Evolutionary conservation across 129 eudicot species (phyloP).

Genomic region (Chrysanthemum seticuspe): DNA sequence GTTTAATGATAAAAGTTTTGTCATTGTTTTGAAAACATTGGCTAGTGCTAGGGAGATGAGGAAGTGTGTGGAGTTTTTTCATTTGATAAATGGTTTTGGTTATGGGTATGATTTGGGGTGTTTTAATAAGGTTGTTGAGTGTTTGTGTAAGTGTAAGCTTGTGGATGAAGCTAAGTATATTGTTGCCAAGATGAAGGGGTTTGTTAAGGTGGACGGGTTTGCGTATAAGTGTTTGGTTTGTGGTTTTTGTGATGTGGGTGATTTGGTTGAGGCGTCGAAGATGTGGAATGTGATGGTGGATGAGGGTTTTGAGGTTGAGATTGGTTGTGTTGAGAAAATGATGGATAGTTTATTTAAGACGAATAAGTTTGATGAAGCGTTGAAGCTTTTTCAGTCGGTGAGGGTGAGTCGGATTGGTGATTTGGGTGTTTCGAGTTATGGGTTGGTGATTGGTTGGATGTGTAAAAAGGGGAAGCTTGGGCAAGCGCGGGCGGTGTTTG

Average conservation of each 20-base stretch:
- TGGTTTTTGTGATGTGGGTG: slow-evolving; percentile 82
- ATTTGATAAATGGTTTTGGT: slow-evolving; percentile 65
- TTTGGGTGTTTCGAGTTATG: slow-evolving; percentile 59
- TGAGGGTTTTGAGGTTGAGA: slow-evolving; percentile 50
- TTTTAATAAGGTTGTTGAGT: slow-evolving; percentile 59
- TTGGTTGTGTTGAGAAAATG: slow-evolving; percentile 55
- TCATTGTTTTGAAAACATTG: slow-evolving; percentile 52
- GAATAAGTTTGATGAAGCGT: slow-evolving; percentile 50
- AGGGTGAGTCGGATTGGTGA: slow-evolving; percentile 49
- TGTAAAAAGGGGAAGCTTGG: slow-evolving; percentile 66
- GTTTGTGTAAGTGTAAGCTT: slow-evolving; percentile 54
- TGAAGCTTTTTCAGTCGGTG: slow-evolving; percentile 66
- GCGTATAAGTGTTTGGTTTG: slow-evolving; percentile 74
- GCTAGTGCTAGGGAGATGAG: slow-evolving; percentile 77
- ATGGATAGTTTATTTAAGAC: slow-evolving; percentile 63
- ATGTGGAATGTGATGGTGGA: slow-evolving; percentile 86
- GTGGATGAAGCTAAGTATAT: slow-evolving; percentile 70
- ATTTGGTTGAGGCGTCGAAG: slow-evolving; percentile 74
- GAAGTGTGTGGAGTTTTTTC: slow-evolving; percentile 79
- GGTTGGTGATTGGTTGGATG: slow-evolving; percentile 66
- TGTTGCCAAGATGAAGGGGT: slow-evolving; percentile 61
- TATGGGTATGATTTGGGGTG: slow-evolving; percentile 52
- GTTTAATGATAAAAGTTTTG: slow-evolving; percentile 50
- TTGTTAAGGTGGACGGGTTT: slow-evolving; percentile 48
- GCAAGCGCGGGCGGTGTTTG: slow-evolving; percentile 47